Conservation (phyloP, 176 grass and related monocot genomes). For the Tillandsia leiboldiana region DNA sequence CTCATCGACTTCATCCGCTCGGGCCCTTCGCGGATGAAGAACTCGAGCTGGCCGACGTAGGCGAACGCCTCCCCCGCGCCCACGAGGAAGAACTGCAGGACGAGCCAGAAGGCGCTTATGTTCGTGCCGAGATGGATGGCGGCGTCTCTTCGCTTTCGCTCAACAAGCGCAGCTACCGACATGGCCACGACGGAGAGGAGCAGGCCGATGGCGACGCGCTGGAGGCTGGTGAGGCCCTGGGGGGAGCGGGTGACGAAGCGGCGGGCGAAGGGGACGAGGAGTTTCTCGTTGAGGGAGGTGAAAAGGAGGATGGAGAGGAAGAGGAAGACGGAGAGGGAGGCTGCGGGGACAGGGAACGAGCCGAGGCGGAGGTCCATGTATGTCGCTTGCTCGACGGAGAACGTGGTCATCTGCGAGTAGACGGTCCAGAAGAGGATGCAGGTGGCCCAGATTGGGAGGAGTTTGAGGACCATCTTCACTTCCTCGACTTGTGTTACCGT, state of each 20-base stretch:
- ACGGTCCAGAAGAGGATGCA: conserved; percentile 60
- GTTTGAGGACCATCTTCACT: conserved; percentile 45
- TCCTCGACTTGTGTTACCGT: conserved; percentile 47
- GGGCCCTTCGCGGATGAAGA: conserved; percentile 50
- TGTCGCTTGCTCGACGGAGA: conserved; percentile 45
- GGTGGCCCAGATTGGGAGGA: conserved; percentile 51
- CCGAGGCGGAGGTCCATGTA: conserved; percentile 39
- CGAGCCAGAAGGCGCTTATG: conserved; percentile 47
- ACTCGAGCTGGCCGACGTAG: conserved; percentile 62
- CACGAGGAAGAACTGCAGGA: conserved; percentile 49
- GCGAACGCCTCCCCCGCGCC: conserved; percentile 68
- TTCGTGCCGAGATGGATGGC: neutral
- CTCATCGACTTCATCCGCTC: conserved; percentile 72
- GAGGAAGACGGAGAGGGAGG: conserved; percentile 45
- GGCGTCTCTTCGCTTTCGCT: conserved; percentile 20
- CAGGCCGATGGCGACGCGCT: conserved; percentile 42
- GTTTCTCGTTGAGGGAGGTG: conserved; percentile 51
- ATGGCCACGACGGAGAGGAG: conserved; percentile 37
- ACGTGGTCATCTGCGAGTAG: conserved; percentile 59
- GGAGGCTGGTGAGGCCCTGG: conserved; percentile 44
- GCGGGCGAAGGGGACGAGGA: conserved; percentile 42
- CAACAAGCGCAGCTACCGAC: conserved; percentile 34
- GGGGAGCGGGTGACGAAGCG: conserved; percentile 17
- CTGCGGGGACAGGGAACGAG: conserved; percentile 31
- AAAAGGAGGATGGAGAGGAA: conserved; percentile 60